phyloP scores from a whole-genome alignment of 768 basidiomycete genomes.

The Lentinula boryana region DNA sequence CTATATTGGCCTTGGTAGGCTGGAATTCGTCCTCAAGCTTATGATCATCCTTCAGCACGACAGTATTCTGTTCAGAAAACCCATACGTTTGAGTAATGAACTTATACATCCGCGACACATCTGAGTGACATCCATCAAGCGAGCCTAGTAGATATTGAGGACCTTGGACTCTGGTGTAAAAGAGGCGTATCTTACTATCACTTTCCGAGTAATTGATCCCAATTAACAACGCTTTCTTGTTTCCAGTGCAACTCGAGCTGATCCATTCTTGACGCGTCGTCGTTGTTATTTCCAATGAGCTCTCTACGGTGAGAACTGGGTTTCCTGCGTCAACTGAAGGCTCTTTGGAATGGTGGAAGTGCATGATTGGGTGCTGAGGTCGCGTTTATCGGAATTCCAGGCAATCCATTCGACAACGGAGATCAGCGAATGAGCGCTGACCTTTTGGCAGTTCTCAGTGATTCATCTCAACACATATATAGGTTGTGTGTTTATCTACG shows the following conservation, averaged over 20 bases:
- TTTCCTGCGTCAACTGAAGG: neutral
- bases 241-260: constrained; percentile 5
- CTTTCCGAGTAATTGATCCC: constrained; percentile 3
- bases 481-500: no score
- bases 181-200: neutral
- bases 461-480: no score
- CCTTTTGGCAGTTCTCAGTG: no score
- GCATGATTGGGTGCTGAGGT: neutral
- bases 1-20: constrained; percentile 5
- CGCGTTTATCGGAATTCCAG: neutral
- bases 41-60: constrained; percentile 2
- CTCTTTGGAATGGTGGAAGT: constrained; percentile 1
- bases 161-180: neutral
- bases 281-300: neutral
- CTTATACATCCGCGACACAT: constrained; percentile 3
- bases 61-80: neutral
- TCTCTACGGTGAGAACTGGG: neutral
- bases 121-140: constrained; percentile 6
- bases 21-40: neutral
- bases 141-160: neutral
- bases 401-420: neutral
- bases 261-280: constrained; percentile 1
- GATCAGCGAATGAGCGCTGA: neutral
- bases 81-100: constrained; percentile 4
- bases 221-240: constrained; percentile 4